Base-by-base conservation (phyloP, 2,329 filamentous ascomycete species). In the Ophiostoma piceae region DNA sequence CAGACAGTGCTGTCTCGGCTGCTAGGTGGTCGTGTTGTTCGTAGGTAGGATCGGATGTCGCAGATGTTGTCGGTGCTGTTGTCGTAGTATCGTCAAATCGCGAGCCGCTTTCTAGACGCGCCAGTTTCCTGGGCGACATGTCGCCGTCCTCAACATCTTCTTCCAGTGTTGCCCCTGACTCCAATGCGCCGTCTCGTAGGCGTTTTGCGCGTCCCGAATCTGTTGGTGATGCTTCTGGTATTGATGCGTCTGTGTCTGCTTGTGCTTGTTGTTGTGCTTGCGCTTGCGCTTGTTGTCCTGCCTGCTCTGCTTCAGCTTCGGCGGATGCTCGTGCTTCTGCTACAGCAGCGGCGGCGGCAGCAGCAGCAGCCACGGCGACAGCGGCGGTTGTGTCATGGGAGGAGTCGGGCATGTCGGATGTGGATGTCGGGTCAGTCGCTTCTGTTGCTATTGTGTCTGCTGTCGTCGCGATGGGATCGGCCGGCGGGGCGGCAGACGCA, bases 51-150 rank as follows among this genome's bases (percentile, higher is more conserved):
- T 39, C 32, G 62, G 14, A n/a, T 65, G 35, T 35, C 35, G 57
- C 57, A 32, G 57, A 16, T 29, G 57, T 39, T 39, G 62, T 65
- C 26, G 54, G 22, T 60, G 54, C 22, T 29, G 22, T 6, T 3
- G 12, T 41, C 16, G 64, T 67, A 19, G 22, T 65, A 35, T 69
- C 69, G 67, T 66, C 54, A 37, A 74, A 74, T 26, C 73, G 73
- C 64, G 72, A 71, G 32, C 70, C 70, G 70, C 75, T 74, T 66
- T 81, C 82, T 29, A 86, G 78, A 37, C 84, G 83, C 69, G 84
- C 84, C 67, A 84, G 79, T 76, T 87, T 87, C 68, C 82, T 80
- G 5, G 85, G 85, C 35, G 85, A 86, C 22, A 81, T 74, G 64
- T 26, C 51, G 19, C 57, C 37, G 39, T 51, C 19, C 29, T 69